phyloP scores from a whole-genome alignment of 2,329 filamentous ascomycete genomes.

The Xylariomycetidae sp. region DNA sequence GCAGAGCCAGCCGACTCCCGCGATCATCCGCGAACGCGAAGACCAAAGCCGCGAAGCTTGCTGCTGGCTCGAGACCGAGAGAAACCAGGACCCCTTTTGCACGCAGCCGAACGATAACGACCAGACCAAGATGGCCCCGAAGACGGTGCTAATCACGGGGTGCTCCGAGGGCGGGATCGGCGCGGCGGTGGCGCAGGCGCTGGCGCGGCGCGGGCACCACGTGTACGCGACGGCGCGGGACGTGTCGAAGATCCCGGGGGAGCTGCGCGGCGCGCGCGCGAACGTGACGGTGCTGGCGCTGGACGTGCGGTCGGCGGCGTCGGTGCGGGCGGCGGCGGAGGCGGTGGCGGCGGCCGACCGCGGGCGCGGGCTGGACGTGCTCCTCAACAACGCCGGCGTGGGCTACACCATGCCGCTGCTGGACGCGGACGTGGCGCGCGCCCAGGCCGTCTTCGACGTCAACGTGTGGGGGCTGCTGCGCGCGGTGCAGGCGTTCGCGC shows the following conservation, averaged over 20 bases:
- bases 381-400: conserved; percentile 5
- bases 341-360: conserved; percentile 4
- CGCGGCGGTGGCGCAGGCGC: conserved; percentile 16
- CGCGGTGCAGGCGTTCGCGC: conserved; percentile 1
- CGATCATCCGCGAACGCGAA: too few relatives aligned
- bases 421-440: conserved; percentile 1
- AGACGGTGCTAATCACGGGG: conserved; percentile 17
- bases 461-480: conserved; percentile 5
- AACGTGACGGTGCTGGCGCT: conserved; percentile 22
- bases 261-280: conserved; percentile 14
- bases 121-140: not conserved
- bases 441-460: conserved; percentile 1
- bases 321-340: conserved; percentile 14
- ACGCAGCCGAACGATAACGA: too few relatives aligned
- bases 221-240: conserved; percentile 29
- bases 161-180: conserved; percentile 23
- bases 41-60: too few relatives aligned
- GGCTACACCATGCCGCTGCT: conserved; percentile 2
- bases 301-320: conserved; percentile 25
- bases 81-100: too few relatives aligned
- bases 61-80: too few relatives aligned
- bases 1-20: too few relatives aligned
- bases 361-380: conserved; percentile 1
- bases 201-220: conserved; percentile 20
- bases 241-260: conserved; percentile 18